Evolutionary conservation across 2,329 filamentous ascomycete genomes (phyloP), one percentile per base, ranked within the genome.

Genomic region (Venturia aucupariae): DNA sequence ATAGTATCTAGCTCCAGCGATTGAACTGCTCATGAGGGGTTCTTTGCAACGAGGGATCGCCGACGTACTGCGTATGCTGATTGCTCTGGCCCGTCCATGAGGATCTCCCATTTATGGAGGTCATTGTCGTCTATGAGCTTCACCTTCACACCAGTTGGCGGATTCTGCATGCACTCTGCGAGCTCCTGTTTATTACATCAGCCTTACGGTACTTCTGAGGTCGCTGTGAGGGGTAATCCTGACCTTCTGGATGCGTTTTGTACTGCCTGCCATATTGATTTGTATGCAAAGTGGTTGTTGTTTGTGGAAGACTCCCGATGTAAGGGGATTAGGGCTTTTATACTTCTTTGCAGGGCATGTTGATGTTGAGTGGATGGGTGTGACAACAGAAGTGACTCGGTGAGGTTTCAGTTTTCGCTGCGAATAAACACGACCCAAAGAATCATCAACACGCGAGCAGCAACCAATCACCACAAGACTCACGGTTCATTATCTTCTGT

Each of bases 61-160:
- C 24, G 19, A 76, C 80, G 63, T 79, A 89, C 87, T 59, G 84
- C 79, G 71, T 88, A 90, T 55, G 84, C 80, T 19, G 87, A 88
- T 51, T 81, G 80, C 64, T 83, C 79, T 3, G 87, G 88, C 0
- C 86, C 87, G 60, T 86, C 81, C 79, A 90, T 84, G 64, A 81
- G 74, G 66, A 89, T 81, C 67, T 86, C 83, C 88, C 88, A 90
- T 70, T 84, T 80, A 72, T 86, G 84, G 68, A 90, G 78, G 75
- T 90, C 83, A 66, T 81, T 76, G 70, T 90, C 87, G 68, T 87
- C 81, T 60, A 80, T 77, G 11, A 87, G 79, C 65, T 75, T 76
- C 67, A 87, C 81, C 19, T 72, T 78, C 69, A 85, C 83, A 61
- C 86, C 86, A 30, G 77, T 71, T 2, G 84, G 83, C 41, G 86